Conservation (phyloP, 441 rosid genomes). For the Populus hybrid region DNA sequence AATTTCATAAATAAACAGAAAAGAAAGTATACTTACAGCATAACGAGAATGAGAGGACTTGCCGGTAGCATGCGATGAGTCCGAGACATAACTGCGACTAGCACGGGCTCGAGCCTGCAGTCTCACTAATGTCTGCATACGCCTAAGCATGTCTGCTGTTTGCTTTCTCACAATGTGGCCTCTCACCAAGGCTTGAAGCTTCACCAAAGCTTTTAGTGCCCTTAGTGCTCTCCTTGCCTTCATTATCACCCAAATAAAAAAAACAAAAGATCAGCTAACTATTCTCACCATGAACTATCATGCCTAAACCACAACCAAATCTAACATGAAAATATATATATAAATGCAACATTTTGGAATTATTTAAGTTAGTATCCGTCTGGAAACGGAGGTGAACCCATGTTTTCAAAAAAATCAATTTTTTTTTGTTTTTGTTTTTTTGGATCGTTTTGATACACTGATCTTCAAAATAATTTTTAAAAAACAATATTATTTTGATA, state of each 20-base stretch:
- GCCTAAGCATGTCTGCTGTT: conserved; percentile 51
- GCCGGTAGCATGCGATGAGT: conserved; percentile 56
- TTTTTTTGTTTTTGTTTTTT: no score
- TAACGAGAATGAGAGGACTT: conserved; percentile 56
- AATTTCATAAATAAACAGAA: conserved; percentile 9
- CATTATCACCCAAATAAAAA: background rate
- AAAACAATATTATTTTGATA: no score
- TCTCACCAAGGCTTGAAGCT: conserved; percentile 92
- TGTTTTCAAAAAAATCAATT: no score
- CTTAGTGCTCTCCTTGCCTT: conserved; percentile 91
- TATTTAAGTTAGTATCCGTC: background rate
- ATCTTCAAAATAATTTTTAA: no score
- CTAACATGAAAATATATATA: background rate
- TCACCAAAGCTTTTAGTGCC: conserved; percentile 81
- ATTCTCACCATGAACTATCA: background rate
- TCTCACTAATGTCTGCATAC: conserved; percentile 79
- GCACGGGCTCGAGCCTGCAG: conserved; percentile 76
- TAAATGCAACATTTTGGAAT: background rate
- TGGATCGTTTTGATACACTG: no score
- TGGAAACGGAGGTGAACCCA: no score
- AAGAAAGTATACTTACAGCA: conserved; percentile 47
- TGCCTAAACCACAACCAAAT: background rate
- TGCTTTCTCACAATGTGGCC: conserved; percentile 89
- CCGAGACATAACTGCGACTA: conserved; percentile 43
- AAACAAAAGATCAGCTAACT: background rate